Conservation (phyloP, 495 filamentous ascomycete species). For the Penicillium angulare region DNA sequence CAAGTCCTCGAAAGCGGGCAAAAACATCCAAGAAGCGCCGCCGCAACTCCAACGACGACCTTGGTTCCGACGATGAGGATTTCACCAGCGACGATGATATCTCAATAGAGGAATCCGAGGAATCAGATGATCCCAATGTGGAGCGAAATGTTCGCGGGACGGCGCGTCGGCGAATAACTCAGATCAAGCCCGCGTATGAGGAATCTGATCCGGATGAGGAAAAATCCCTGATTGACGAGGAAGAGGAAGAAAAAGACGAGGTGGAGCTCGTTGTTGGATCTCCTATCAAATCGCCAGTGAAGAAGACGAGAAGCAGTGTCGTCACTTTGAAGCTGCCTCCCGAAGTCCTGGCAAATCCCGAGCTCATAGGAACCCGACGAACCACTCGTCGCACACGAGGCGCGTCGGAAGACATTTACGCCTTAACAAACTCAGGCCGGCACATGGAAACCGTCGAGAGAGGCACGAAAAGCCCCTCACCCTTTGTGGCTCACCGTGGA, state of each 20-base stretch:
- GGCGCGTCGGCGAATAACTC: conserved; percentile 61
- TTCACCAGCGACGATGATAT: conserved; percentile 59
- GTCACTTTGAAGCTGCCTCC: conserved; percentile 46
- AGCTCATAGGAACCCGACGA: conserved; percentile 35
- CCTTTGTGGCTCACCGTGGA: conserved; percentile 41
- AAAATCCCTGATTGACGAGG: conserved; percentile 23
- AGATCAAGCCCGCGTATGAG: conserved; percentile 43
- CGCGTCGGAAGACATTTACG: conserved; percentile 58
- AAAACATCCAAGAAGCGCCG: conserved; percentile 51
- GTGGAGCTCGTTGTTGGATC: too few relatives aligned
- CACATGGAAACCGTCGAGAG: conserved; percentile 52
- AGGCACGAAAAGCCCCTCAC: conserved; percentile 67
- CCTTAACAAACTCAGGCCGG: conserved; percentile 59
- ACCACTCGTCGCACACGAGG: conserved; percentile 61
- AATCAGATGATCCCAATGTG: conserved; percentile 62
- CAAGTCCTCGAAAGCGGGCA: conserved; percentile 36
- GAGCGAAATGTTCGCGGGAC: conserved; percentile 68
- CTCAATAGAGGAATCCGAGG: conserved; percentile 59
- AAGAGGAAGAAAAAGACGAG: conserved; percentile 40
- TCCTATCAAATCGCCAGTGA: conserved; percentile 13
- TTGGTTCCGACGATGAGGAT: conserved; percentile 67
- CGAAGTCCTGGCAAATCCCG: conserved; percentile 29
- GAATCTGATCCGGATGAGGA: conserved; percentile 21
- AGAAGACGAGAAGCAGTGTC: conserved; percentile 31
- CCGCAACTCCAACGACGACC: conserved; percentile 56